Percentiles rank a stretch among this genome's conserved stretches.
Evolutionary conservation across 1,139 yeast species (phyloP).

Genomic region (Blastobotrys niveus): DNA sequence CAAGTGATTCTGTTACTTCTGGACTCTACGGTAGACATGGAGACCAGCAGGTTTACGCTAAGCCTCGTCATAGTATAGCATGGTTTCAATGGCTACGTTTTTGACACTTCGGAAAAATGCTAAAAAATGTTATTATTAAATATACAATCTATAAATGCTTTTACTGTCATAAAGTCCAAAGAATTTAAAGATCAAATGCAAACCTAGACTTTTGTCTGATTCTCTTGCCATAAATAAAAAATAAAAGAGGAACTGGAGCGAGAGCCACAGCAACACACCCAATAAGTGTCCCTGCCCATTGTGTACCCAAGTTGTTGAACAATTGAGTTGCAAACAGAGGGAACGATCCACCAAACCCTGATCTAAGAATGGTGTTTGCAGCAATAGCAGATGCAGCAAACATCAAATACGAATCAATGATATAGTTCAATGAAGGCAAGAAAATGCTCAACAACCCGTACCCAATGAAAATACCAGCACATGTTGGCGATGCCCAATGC

Average conservation of each 20-base stretch:
- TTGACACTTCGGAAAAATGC: too few relatives aligned
- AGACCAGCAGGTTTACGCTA: too few relatives aligned
- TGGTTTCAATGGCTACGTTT: too few relatives aligned
- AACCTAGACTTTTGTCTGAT: slow-evolving; percentile 35
- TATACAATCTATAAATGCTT: too few relatives aligned
- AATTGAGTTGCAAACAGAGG: slow-evolving; percentile 74
- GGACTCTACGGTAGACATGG: too few relatives aligned
- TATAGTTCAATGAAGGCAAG: slow-evolving; percentile 70
- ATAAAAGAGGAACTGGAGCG: slow-evolving; percentile 72
- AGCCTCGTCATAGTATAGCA: too few relatives aligned
- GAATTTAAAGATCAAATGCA: slow-evolving; percentile 10
- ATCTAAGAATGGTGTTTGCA: slow-evolving; percentile 78
- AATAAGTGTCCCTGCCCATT: slow-evolving; percentile 78
- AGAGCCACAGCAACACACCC: slow-evolving; percentile 61
- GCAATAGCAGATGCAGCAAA: slow-evolving; percentile 91
- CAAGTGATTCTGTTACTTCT: too few relatives aligned
- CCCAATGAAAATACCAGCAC: slow-evolving; percentile 68
- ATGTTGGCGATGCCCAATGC: slow-evolving; percentile 83
- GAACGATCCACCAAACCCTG: slow-evolving; percentile 67
- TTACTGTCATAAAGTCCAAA: too few relatives aligned
- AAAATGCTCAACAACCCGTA: slow-evolving; percentile 70
- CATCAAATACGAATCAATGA: slow-evolving; percentile 70
- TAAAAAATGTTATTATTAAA: too few relatives aligned
- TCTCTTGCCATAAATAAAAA: slow-evolving; percentile 56
- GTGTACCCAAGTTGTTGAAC: slow-evolving; percentile 68